Evolutionary conservation across 1,284 basidiomycete species (phyloP), one percentile per base, ranked within the genome.

Genomic region (Testicularia cyperi): DNA sequence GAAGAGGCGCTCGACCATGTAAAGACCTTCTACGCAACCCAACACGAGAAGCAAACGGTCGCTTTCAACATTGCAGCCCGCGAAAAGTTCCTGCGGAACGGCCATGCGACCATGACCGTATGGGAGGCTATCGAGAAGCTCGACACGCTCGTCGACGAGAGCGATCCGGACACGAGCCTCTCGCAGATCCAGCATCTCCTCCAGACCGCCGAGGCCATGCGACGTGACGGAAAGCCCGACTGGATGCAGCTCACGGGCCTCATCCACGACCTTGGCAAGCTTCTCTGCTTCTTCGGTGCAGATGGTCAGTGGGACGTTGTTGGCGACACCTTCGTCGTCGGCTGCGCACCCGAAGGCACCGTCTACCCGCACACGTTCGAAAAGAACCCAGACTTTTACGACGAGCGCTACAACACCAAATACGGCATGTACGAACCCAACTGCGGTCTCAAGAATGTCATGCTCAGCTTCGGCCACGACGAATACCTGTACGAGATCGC

Each of bases 111-210:
- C 24, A 54, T 65, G 79, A 74, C 74, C 41, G 80, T 94, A 24
- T 92, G 90, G 90, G 85, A 90, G 70, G 90, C 90, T 5, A 90
- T 92, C 78, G 89, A 92, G 73, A 84, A 86, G 80, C 84, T 94
- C 48, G 85, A 92, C 74, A 90, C 86, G 0, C 82, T 94, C 32
- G 83, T 92, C 44, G 90, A 92, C 76, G 88, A 91, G 65, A 89
- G 87, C 6, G 90, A 90, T 77, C 88, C 88, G 40, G 65, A 67
- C 45, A 67, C 65, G 1, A 51, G 45, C n/a, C 48, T 67, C 1
- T 52, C 46, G 8, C 90, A 94, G 78, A 92, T 92, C 39, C 88
- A 91, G 69, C 90, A 94, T 74, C 81, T 92, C 2, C 81, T 92
- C 2, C 90, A 92, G 77, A 92, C 90, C 0, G 90, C 90, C 25